Conservation (phyloP, 192 early-diverging fungal genomes). For the Dissophora globulifera region DNA sequence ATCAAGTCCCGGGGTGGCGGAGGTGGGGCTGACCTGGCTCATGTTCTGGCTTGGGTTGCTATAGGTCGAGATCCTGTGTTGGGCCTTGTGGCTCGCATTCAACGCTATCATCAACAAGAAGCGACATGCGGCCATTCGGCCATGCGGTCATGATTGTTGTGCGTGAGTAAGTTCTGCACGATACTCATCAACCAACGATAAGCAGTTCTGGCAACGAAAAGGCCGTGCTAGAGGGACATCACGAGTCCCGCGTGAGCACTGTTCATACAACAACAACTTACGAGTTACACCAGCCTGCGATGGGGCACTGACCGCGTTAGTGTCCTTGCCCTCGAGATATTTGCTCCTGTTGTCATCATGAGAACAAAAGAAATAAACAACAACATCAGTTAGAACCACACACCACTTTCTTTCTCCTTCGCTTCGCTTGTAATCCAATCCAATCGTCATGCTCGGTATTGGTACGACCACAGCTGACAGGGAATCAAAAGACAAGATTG, state of each 20-base stretch:
- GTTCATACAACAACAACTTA: slow-evolving; percentile 26
- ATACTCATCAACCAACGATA: no score
- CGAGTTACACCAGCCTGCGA: slow-evolving; percentile 38
- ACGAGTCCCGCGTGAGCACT: slow-evolving; percentile 15
- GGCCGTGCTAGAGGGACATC: neutral
- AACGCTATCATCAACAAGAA: neutral
- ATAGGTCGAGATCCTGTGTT: slow-evolving; percentile 42
- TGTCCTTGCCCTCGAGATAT: slow-evolving; percentile 44
- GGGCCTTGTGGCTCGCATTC: slow-evolving; percentile 30
- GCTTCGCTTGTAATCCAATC: neutral
- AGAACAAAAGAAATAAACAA: slow-evolving; percentile 25
- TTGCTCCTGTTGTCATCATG: slow-evolving; percentile 50
- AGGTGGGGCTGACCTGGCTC: slow-evolving; percentile 50
- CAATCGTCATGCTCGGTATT: neutral
- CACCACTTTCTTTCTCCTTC: no score
- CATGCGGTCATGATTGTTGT: slow-evolving; percentile 27
- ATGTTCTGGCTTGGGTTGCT: slow-evolving; percentile 41
- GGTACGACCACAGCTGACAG: slow-evolving; percentile 15
- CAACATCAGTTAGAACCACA: neutral
- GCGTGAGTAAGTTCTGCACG: no score
- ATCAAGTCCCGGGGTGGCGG: slow-evolving; percentile 48
- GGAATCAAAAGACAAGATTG: neutral
- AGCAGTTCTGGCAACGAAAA: no score
- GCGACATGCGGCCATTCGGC: no score
- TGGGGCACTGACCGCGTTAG: slow-evolving; percentile 23